phyloP scores from a whole-genome alignment of 306 rosid species.

The Vachellia collinsii region DNA sequence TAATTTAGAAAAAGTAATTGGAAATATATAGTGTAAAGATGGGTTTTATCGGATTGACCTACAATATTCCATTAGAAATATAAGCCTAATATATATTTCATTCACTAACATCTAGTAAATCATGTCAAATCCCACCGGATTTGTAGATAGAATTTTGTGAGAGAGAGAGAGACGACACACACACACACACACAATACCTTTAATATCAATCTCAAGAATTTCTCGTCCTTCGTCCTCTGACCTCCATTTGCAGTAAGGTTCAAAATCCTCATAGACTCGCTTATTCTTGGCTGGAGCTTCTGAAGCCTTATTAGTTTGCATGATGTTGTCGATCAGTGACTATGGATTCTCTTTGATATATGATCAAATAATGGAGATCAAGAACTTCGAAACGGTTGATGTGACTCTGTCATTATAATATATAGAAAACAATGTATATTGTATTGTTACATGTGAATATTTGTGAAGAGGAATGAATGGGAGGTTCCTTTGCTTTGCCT shows the following conservation, averaged over 20 bases:
- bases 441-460: not conserved
- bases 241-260: constrained; percentile 61
- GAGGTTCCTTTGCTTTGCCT: constrained; percentile 3
- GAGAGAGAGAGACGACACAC: too few species aligned
- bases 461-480: not conserved
- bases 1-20: too few species aligned
- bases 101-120: not conserved
- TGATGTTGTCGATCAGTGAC: constrained; percentile 6
- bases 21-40: too few species aligned
- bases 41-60: not conserved
- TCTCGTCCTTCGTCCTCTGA: constrained; percentile 28
- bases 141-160: not conserved
- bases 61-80: too few species aligned
- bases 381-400: constrained; percentile 18
- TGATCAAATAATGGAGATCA: constrained; percentile 29
- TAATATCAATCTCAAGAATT: constrained; percentile 47
- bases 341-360: not conserved
- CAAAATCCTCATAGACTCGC: constrained; percentile 53
- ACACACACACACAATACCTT: constrained; percentile 34
- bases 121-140: not conserved
- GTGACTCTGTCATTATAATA: not conserved
- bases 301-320: constrained; percentile 39
- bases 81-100: not conserved
- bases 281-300: constrained; percentile 9
- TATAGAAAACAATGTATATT: not conserved